Evolutionary conservation across 495 filamentous ascomycete species (phyloP), one percentile per base, ranked within the genome.

Genomic region (Penicillium atrosanguineum): DNA sequence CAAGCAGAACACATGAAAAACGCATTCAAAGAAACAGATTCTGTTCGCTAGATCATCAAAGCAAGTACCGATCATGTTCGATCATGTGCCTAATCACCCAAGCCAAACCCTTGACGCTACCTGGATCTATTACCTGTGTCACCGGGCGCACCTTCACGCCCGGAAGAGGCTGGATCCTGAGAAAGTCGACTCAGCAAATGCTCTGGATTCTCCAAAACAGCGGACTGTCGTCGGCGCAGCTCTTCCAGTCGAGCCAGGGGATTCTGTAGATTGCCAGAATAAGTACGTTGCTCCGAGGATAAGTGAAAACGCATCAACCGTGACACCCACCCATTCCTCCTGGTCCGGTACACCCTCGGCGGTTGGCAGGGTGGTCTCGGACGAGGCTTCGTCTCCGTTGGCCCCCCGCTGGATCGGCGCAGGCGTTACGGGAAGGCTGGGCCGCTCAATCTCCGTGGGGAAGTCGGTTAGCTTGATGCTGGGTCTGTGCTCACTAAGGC

Each of bases 401-500:
- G 64, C 73, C 41, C 76, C 70, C 55, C 83, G 72, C 26, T 83
- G 76, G 52, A 89, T 80, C 4, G 91, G 89, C 1, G 89, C 89
- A 2, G 91, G 91, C 12, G 91, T 96, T 23, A 96, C 91, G 16
- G 91, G 90, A n/a, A 96, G 79, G 60, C 88, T 91, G 39, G 91
- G 91, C 16, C 91, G 81, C 67, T 96, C 91, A 53, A 81, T 69
- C 66, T 87, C 89, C 57, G 81, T 87, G 3, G 91, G 91, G 72
- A 96, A 96, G 71, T 95, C 89, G 23, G 90, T 95, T 20, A 95
- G 70, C 55, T 75, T 86, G 52, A 83, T 79, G 64, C 80, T 82
- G 48, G 76, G 75, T 31, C 77, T 67, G 50, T 74, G 72, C 6
- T 15, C 50, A 1, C 15, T 53, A 8, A 49, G 20, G 3, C 39